Evolutionary conservation across 345 rosid genomes (phyloP).

Genomic region (Excoecaria agallocha): DNA sequence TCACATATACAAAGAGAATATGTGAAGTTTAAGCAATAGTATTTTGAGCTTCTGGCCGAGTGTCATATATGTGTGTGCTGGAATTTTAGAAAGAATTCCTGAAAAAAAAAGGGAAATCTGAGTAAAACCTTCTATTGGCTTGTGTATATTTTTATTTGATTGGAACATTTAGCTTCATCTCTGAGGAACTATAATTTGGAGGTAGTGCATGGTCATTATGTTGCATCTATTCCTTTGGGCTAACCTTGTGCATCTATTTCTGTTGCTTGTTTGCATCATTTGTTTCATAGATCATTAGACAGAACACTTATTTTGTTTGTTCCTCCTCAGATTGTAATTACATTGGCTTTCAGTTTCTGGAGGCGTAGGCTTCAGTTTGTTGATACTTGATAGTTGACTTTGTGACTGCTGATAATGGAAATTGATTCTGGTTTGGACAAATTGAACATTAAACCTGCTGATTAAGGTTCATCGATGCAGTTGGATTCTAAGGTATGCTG

Average conservation of each 20-base stretch:
- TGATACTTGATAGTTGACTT: slow-evolving; percentile 12
- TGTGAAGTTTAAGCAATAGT: too few species aligned
- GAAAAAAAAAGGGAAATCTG: background rate
- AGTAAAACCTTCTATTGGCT: background rate
- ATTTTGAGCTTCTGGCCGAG: too few species aligned
- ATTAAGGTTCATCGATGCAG: slow-evolving; percentile 34
- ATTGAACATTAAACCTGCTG: slow-evolving; percentile 31
- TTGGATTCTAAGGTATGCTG: slow-evolving; percentile 48
- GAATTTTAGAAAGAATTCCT: background rate
- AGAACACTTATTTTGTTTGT: background rate
- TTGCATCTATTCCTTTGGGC: background rate
- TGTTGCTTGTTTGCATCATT: background rate
- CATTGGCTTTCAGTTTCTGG: background rate
- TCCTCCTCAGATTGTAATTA: background rate
- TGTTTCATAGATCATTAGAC: background rate
- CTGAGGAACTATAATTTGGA: background rate
- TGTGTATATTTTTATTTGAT: background rate
- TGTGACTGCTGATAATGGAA: slow-evolving; percentile 38
- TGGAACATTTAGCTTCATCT: background rate
- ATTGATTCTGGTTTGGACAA: slow-evolving; percentile 37
- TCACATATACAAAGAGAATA: too few species aligned
- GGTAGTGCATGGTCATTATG: too few species aligned
- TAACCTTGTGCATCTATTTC: background rate
- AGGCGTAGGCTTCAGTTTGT: slow-evolving; percentile 1
- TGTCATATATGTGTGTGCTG: too few species aligned